Evolutionary conservation across 495 filamentous ascomycete species (phyloP).

Genomic region (Pseudomonodictys pantanalensis): DNA sequence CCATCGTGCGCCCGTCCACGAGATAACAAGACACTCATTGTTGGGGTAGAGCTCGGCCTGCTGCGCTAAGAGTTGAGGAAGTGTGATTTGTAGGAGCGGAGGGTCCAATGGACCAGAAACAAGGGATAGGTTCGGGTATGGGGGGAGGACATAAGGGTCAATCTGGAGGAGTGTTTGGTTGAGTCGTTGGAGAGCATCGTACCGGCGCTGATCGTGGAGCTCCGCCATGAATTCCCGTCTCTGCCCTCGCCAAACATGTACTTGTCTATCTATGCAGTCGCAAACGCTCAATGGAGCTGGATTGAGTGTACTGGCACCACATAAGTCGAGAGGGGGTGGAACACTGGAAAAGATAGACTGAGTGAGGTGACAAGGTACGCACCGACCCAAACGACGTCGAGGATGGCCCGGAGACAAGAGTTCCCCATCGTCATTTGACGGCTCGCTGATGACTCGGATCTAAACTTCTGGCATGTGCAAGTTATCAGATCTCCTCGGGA

Average conservation of each 20-base stretch:
- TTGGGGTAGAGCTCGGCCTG: constrained; percentile 60
- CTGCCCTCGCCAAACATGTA: not conserved
- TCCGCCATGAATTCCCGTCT: not conserved
- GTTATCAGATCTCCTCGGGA: no score
- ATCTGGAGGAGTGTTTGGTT: constrained; percentile 27
- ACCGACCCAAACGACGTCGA: constrained; percentile 1
- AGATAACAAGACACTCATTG: constrained; percentile 61
- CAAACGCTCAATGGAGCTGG: not conserved
- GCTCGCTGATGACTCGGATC: constrained; percentile 27
- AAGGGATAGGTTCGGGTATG: constrained; percentile 44
- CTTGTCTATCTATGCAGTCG: not conserved
- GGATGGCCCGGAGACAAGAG: not conserved
- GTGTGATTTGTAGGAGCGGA: constrained; percentile 57
- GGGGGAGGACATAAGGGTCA: constrained; percentile 23
- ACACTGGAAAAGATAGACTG: not conserved
- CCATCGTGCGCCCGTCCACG: constrained; percentile 65
- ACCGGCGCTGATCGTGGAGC: not conserved
- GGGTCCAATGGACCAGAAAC: constrained; percentile 60
- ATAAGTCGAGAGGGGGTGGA: not conserved
- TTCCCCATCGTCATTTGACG: not conserved
- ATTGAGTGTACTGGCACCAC: not conserved
- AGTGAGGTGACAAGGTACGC: constrained; percentile 4
- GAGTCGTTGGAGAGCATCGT: constrained; percentile 12
- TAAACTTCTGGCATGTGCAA: no score
- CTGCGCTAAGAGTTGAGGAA: constrained; percentile 59